Conservation (phyloP, 1,139 yeast species). For the Blastobotrys apis region DNA sequence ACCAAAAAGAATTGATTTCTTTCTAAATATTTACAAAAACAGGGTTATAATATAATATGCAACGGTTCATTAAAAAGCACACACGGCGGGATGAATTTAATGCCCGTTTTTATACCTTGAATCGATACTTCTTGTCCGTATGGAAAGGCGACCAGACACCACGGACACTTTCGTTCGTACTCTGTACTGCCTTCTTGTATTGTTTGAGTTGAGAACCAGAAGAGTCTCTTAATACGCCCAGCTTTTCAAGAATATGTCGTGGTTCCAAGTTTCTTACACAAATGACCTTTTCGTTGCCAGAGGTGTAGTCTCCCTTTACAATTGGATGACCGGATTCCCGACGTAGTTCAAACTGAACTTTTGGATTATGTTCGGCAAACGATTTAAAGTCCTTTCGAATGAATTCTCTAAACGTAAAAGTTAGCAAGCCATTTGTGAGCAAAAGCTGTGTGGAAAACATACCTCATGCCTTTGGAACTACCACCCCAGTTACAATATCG, state of each 20-base stretch:
- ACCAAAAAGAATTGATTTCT: too few relatives aligned
- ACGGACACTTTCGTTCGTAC: constrained; percentile 79
- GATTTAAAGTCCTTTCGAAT: constrained; percentile 39
- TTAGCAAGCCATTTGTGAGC: too few relatives aligned
- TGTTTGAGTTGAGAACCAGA: constrained; percentile 58
- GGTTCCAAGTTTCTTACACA: constrained; percentile 60
- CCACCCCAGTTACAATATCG: constrained; percentile 96
- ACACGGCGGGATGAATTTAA: too few relatives aligned
- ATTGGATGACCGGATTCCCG: constrained; percentile 81
- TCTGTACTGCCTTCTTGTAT: constrained; percentile 69
- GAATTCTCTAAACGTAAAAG: constrained; percentile 10
- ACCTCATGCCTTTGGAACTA: constrained; percentile 68
- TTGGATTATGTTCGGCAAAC: constrained; percentile 57
- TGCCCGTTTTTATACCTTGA: constrained; percentile 52
- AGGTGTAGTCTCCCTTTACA: constrained; percentile 60
- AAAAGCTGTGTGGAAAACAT: too few relatives aligned
- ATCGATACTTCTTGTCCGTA: constrained; percentile 61
- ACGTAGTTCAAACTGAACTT: constrained; percentile 65
- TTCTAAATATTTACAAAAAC: too few relatives aligned
- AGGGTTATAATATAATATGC: too few relatives aligned
- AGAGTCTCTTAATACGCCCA: constrained; percentile 51
- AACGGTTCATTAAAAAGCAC: too few relatives aligned
- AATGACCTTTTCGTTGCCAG: constrained; percentile 46
- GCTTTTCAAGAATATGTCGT: constrained; percentile 50
- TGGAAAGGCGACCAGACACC: constrained; percentile 99